A percentile compares a stretch with the other conserved stretches of the same genome.
Evolutionary conservation across 768 basidiomycete genomes (phyloP).

Genomic region (Lyophyllum shimeji): DNA sequence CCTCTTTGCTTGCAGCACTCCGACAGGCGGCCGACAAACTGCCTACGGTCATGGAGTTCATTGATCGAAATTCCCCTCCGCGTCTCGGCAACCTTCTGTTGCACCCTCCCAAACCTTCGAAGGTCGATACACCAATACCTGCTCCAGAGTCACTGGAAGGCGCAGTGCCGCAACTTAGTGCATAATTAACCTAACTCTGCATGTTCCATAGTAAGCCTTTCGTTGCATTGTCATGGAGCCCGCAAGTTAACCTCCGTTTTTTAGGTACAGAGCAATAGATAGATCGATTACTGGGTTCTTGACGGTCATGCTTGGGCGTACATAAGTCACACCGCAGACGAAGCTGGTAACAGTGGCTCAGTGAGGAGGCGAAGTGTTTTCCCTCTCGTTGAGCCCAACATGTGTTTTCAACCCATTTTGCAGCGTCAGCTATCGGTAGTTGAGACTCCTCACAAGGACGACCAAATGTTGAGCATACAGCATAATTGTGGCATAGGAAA

Average conservation of each 20-base stretch:
- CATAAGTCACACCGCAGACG: no score
- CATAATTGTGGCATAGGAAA: not conserved
- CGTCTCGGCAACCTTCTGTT: conserved; percentile 70
- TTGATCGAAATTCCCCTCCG: conserved; percentile 64
- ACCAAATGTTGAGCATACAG: not conserved
- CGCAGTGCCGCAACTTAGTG: conserved; percentile 1
- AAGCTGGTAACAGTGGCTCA: no score
- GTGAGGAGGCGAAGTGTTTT: no score
- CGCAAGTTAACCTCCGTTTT: not conserved
- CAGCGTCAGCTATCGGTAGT: not conserved
- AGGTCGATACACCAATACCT: conserved; percentile 13
- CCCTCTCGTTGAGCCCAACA: no score
- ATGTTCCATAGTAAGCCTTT: not conserved
- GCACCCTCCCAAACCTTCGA: conserved; percentile 37
- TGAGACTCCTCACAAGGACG: not conserved
- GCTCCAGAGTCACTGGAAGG: conserved; percentile 7
- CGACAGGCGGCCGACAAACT: conserved; percentile 87
- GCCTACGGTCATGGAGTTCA: conserved; percentile 87
- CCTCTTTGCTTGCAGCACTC: conserved; percentile 55
- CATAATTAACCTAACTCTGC: not conserved
- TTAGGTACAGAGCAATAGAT: not conserved
- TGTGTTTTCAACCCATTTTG: no score
- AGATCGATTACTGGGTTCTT: not conserved
- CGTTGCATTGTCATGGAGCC: no score
- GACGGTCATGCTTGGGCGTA: not conserved